A percentile compares a stretch with the other conserved stretches of the same genome.
Evolutionary conservation across 192 early-diverging fungal species (phyloP).

Genomic region (Linnemannia hyalina): DNA sequence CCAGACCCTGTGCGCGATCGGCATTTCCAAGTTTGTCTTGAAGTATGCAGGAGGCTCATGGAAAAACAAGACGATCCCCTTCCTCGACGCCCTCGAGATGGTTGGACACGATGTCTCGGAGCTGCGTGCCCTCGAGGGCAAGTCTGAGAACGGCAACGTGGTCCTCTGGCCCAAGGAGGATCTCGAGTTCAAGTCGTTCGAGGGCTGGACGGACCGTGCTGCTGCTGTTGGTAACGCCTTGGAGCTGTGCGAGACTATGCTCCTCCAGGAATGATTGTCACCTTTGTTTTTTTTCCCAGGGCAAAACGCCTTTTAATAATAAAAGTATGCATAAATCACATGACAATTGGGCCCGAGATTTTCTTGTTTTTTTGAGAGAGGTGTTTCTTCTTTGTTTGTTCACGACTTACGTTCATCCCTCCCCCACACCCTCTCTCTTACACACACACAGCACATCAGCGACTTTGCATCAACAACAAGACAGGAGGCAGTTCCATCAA

Average conservation of each 20-base stretch:
- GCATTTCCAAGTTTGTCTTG: conserved; percentile 54
- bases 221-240: conserved; percentile 51
- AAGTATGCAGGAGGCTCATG: conserved; percentile 42
- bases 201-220: conserved; percentile 39
- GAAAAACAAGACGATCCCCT: conserved; percentile 56
- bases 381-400: not conserved
- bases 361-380: not conserved
- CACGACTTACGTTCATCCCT: not conserved
- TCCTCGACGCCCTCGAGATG: conserved; percentile 55
- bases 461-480: too few species aligned
- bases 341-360: not conserved
- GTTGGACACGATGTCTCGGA: conserved; percentile 48
- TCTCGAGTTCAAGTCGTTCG: conserved; percentile 52
- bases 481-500: too few species aligned
- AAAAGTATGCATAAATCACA: not conserved
- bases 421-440: not conserved
- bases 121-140: conserved; percentile 34
- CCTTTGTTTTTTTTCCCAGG: too few species aligned
- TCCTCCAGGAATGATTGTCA: conserved; percentile 12
- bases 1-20: conserved; percentile 42
- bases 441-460: too few species aligned
- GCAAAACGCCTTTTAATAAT: not conserved
- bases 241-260: conserved; percentile 46
- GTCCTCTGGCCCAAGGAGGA: conserved; percentile 51
- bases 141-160: conserved; percentile 35